phyloP scores from a whole-genome alignment of 148 eudicot species.

The Camellia sinensis region DNA sequence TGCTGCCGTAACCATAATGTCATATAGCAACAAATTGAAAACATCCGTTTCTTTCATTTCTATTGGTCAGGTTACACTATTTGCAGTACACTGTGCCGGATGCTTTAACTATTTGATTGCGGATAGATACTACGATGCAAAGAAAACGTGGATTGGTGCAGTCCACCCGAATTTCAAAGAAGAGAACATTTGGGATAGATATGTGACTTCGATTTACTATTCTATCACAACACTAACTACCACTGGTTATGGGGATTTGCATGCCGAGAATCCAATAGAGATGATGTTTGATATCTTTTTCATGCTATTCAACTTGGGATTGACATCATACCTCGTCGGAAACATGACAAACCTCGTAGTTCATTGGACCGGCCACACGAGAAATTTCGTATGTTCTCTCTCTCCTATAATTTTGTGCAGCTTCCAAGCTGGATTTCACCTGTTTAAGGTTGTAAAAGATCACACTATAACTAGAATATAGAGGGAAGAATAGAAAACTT shows the following conservation, averaged over 20 bases:
- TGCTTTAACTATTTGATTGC: slow-evolving; percentile 87
- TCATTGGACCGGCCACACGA: slow-evolving; percentile 86
- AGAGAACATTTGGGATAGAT: slow-evolving; percentile 65
- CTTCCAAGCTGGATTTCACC: neutral
- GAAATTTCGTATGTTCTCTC: slow-evolving; percentile 52
- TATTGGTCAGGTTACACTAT: slow-evolving; percentile 68
- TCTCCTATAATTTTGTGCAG: slow-evolving; percentile 1
- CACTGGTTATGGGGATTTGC: slow-evolving; percentile 91
- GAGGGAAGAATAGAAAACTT: neutral
- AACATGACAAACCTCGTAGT: slow-evolving; percentile 97
- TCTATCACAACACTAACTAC: slow-evolving; percentile 84
- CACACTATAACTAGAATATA: neutral
- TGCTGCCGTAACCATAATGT: no score
- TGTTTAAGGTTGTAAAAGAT: neutral
- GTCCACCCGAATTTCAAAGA: slow-evolving; percentile 60
- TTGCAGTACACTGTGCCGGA: slow-evolving; percentile 88
- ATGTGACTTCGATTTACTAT: slow-evolving; percentile 73
- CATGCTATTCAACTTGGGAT: slow-evolving; percentile 88
- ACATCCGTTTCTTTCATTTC: neutral
- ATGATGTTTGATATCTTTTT: slow-evolving; percentile 71
- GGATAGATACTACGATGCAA: slow-evolving; percentile 61
- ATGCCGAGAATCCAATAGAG: slow-evolving; percentile 74
- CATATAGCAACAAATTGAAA: neutral
- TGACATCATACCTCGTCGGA: slow-evolving; percentile 92
- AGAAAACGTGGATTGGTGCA: slow-evolving; percentile 81